These are phyloP conservation scores for Fibroporia radiculosa DNA, from an alignment of 768 basidiomycete species.

Conservation along the genomic window DNA sequence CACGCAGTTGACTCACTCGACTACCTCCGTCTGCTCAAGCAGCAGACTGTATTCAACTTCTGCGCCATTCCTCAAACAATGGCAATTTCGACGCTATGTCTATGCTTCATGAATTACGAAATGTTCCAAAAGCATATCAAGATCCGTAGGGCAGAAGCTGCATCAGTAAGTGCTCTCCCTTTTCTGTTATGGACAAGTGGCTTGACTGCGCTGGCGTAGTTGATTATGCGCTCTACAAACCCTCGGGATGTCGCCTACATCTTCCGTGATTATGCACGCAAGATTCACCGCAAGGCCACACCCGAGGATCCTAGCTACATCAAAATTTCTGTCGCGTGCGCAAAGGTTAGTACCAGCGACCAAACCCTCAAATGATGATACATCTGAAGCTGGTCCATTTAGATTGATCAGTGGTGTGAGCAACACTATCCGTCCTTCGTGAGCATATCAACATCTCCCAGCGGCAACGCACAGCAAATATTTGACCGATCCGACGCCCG, in stretches of 20 bases:
- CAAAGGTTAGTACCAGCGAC: conserved; percentile 63
- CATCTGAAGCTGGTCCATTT: conserved; percentile 4
- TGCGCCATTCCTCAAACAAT: conserved; percentile 91
- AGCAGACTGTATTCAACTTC: conserved; percentile 93
- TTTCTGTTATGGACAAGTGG: neutral
- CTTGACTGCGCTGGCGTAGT: conserved; percentile 31
- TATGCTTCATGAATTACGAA: conserved; percentile 88
- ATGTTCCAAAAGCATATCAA: conserved; percentile 89
- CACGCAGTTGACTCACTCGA: conserved; percentile 85
- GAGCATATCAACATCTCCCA: conserved; percentile 19
- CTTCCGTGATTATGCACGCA: conserved; percentile 75
- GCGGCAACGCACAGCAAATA: conserved; percentile 7
- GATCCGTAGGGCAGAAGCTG: conserved; percentile 89
- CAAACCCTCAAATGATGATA: neutral
- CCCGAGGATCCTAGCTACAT: conserved; percentile 86
- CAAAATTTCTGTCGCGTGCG: conserved; percentile 73
- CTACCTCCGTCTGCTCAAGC: conserved; percentile 79
- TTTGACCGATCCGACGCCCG: conserved; percentile 52
- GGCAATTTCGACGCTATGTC: conserved; percentile 89
- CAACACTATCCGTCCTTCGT: conserved; percentile 93
- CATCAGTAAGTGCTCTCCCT: conserved; percentile 45
- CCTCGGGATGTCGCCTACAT: conserved; percentile 85
- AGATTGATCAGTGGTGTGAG: conserved; percentile 95
- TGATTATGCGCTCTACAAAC: conserved; percentile 90
- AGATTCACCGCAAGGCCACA: conserved; percentile 73